These are phyloP conservation scores for Zymoseptoria tritici DNA, from an alignment of 2,329 filamentous ascomycete genomes.

Conservation along the genomic window DNA sequence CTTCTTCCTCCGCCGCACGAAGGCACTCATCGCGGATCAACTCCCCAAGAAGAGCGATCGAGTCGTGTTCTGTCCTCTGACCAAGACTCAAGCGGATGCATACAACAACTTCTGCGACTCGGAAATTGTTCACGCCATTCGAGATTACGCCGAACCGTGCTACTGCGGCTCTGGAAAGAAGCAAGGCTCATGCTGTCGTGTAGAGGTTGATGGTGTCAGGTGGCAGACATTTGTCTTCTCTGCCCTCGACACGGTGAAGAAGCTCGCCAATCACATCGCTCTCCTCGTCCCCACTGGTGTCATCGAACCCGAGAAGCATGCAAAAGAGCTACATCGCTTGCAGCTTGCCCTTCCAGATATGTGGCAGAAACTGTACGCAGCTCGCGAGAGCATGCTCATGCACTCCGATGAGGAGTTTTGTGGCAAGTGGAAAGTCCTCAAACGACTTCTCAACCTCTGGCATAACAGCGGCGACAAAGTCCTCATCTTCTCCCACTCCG, in stretches of 20 bases:
- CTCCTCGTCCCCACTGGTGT: constrained; percentile 65
- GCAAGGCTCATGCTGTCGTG: constrained; percentile 74
- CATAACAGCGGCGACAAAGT: constrained; percentile 86
- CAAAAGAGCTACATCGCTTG: constrained; percentile 68
- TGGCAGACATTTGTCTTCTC: constrained; percentile 82
- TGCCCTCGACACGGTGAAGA: constrained; percentile 71
- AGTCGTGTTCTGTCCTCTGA: constrained; percentile 91
- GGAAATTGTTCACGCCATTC: constrained; percentile 62
- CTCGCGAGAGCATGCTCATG: constrained; percentile 70
- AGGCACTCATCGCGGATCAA: constrained; percentile 83
- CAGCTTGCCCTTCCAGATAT: constrained; percentile 64
- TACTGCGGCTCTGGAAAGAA: constrained; percentile 61
- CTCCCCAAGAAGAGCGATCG: constrained; percentile 90
- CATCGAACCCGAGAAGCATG: constrained; percentile 64
- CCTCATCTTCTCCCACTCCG: constrained; percentile 88
- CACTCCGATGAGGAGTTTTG: constrained; percentile 86
- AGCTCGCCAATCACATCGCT: constrained; percentile 87
- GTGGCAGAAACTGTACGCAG: constrained; percentile 67
- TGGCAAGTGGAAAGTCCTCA: constrained; percentile 91
- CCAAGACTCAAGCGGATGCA: constrained; percentile 68
- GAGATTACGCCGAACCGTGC: constrained; percentile 60
- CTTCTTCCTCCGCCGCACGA: constrained; percentile 89
- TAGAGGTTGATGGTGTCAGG: constrained; percentile 49
- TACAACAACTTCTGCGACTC: constrained; percentile 78
- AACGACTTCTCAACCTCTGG: constrained; percentile 83